Evolutionary conservation across 2,329 filamentous ascomycete genomes (phyloP).

Genomic region (Ascochyta rabiei): DNA sequence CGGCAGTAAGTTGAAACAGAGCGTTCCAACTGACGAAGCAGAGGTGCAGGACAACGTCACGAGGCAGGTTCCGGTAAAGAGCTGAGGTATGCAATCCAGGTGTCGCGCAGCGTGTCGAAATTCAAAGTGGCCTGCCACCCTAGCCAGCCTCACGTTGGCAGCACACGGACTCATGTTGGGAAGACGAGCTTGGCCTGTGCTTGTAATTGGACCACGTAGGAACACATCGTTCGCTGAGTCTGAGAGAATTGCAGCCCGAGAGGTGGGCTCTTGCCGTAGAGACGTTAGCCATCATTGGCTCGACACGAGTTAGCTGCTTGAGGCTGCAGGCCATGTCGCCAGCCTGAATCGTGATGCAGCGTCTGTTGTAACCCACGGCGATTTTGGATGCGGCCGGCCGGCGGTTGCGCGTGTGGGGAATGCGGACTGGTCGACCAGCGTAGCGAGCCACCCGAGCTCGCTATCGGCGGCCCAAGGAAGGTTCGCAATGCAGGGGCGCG

Average conservation of each 20-base stretch:
- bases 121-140: constrained; percentile 38
- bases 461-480: constrained; percentile 29
- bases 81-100: constrained; percentile 25
- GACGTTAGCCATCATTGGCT: constrained; percentile 33
- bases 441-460: constrained; percentile 24
- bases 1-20: constrained; percentile 30
- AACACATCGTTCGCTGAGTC: constrained; percentile 33
- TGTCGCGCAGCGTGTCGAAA: constrained; percentile 34
- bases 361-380: constrained; percentile 29
- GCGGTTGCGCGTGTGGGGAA: constrained; percentile 30
- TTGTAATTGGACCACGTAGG: constrained; percentile 47
- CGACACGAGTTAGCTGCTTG: constrained; percentile 35
- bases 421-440: constrained; percentile 25
- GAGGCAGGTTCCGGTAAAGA: constrained; percentile 33
- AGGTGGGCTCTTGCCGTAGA: constrained; percentile 34
- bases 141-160: constrained; percentile 42
- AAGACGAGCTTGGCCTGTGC: constrained; percentile 33
- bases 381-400: constrained; percentile 21
- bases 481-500: constrained; percentile 37
- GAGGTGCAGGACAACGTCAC: constrained; percentile 42
- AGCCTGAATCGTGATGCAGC: constrained; percentile 34
- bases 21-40: constrained; percentile 34
- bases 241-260: constrained; percentile 37
- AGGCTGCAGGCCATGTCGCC: constrained; percentile 26
- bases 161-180: constrained; percentile 31